Percentiles rank a stretch among this genome's conserved stretches.
Evolutionary conservation across 2,329 filamentous ascomycete genomes (phyloP).

Genomic region (Talaromyces sp.): DNA sequence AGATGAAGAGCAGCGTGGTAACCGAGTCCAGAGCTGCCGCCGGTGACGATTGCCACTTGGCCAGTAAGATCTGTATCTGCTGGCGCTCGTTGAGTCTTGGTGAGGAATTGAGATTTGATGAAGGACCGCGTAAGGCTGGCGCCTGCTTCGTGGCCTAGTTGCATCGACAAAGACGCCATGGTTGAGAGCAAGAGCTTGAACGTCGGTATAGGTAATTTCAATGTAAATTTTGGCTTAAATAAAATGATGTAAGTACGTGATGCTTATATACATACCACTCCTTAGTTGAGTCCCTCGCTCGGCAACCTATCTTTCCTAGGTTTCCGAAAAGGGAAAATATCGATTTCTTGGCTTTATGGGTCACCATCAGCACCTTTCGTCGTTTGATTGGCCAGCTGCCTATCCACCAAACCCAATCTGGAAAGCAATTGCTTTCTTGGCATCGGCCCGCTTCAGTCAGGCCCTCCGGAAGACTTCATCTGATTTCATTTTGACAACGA

Average conservation of each 20-base stretch:
- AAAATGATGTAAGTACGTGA: too few relatives aligned
- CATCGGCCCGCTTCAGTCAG: not conserved
- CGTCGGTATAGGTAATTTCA: not conserved
- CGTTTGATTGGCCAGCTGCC: not conserved
- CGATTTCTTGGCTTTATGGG: not conserved
- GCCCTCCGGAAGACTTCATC: not conserved
- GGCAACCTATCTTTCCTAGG: not conserved
- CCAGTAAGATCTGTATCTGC: not conserved
- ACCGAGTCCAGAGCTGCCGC: conserved; percentile 48
- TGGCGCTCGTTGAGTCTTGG: not conserved
- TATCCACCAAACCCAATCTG: not conserved
- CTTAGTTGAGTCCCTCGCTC: not conserved
- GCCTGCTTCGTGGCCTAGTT: not conserved
- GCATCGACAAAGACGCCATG: conserved; percentile 5
- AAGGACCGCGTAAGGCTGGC: not conserved
- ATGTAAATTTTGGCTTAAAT: too few relatives aligned
- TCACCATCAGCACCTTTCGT: too few relatives aligned
- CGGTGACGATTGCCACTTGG: conserved; percentile 45
- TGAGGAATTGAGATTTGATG: conserved; percentile 11
- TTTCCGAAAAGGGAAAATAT: not conserved
- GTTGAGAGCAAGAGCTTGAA: not conserved
- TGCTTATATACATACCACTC: not conserved
- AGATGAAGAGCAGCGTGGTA: conserved; percentile 42
- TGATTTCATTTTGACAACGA: not conserved
- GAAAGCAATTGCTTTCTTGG: not conserved